Conservation (phyloP, 495 filamentous ascomycete genomes). For the Bacidia rubella region DNA sequence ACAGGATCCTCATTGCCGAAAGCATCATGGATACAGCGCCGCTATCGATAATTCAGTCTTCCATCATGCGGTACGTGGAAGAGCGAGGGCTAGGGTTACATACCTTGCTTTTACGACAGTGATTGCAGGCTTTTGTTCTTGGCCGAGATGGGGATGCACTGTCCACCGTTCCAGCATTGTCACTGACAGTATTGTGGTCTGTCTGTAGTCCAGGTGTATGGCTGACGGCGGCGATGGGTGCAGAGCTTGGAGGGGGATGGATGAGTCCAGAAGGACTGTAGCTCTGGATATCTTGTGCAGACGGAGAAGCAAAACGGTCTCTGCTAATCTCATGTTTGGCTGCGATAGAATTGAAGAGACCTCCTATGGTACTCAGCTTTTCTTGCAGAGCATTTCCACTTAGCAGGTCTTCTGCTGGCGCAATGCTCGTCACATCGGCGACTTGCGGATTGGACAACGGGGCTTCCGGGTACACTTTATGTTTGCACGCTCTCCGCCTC, state of each 20-base stretch:
- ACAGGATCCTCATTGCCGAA: conserved; percentile 49
- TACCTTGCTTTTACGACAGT: conserved; percentile 58
- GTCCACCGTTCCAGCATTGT: background rate
- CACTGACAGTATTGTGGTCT: background rate
- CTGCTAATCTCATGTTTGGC: background rate
- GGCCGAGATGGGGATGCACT: conserved; percentile 19
- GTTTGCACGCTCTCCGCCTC: conserved; percentile 39
- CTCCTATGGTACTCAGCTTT: conserved; percentile 2
- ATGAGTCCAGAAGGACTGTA: background rate
- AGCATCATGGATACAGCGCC: conserved; percentile 56
- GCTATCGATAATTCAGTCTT: too few relatives aligned
- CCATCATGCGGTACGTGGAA: too few relatives aligned
- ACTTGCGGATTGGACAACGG: background rate
- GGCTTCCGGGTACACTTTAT: conserved; percentile 30
- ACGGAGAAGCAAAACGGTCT: background rate
- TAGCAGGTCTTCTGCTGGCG: background rate
- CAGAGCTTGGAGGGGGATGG: background rate
- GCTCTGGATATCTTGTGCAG: background rate
- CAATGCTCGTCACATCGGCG: background rate
- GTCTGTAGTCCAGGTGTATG: background rate
- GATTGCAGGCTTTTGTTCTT: conserved; percentile 52
- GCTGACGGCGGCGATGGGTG: background rate
- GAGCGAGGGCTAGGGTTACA: conserved; percentile 17
- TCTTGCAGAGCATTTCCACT: conserved; percentile 3
- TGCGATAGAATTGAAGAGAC: conserved; percentile 1